Evolutionary conservation across 805 yeast species (phyloP), one percentile per base, ranked within the genome.

Genomic region (Starmera quercuum): DNA sequence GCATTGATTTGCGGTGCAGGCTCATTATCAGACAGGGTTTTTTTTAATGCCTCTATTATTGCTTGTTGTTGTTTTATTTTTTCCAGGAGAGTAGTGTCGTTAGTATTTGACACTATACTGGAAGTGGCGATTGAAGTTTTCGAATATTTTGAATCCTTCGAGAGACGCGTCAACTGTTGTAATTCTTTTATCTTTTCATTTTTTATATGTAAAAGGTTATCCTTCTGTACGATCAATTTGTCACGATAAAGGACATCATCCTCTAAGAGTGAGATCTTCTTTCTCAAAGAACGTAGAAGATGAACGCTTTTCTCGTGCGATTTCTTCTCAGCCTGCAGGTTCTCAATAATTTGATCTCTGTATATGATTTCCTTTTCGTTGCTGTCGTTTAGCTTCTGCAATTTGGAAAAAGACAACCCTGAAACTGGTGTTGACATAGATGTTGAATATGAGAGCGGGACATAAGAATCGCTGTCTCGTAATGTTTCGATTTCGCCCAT

Each of bases 321-420:
- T 12, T 18, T 46, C 37, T 19, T 34, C 38, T 18, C 13, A 20
- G 31, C 33, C 21, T 51, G 49, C n/a, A 45, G 26, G 7, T 38
- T 33, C 17, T 37, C 40, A 24, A 51, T 51, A 15, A 48, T 37
- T 12, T 38, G 36, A 27, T 51, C 56, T 32, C 56, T 33, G 25
- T 41, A 49, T 27, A 33, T 34, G 13, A 51, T 47, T 35, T 51
- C 56, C 4, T 44, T 43, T 26, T 51, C 55, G 26, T 43, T 48
- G 7, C 40, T 35, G 22, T 37, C 53, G 16, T 41, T 39, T 16
- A 50, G 29, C 16, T 14, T 25, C 20, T 10, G 19, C 20, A 13
- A 13, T 14, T 13, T 13, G n/a, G 12, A 14, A 21, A 21, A 19
- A 20, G 23, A 26, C 9, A 17, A 20, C n/a, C 8, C 20, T 22